Evolutionary conservation across 805 yeast genomes (phyloP).

Genomic region (Ogataea polymorpha): DNA sequence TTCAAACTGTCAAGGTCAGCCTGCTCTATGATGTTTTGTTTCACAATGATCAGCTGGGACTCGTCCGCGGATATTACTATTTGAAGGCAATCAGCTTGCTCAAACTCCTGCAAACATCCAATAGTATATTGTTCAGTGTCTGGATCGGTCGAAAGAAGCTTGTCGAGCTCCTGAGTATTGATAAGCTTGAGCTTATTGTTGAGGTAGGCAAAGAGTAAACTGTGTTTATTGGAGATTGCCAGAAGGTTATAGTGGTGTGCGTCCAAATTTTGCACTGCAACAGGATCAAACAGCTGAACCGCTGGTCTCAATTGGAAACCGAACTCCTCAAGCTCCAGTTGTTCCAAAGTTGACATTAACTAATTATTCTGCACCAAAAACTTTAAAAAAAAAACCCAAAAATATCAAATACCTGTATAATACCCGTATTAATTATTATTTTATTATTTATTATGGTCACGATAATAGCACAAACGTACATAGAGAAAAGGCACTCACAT

Average conservation of each 20-base stretch:
- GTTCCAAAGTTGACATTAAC: conserved; percentile 12
- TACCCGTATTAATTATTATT: neutral
- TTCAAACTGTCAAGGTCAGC: neutral
- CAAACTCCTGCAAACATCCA: neutral
- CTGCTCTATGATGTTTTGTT: conserved; percentile 7
- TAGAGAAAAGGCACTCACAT: conserved; percentile 53
- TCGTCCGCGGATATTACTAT: conserved; percentile 23
- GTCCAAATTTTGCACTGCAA: conserved; percentile 2
- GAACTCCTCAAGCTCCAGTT: conserved; percentile 28
- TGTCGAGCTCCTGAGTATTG: conserved; percentile 17
- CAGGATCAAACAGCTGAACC: conserved; percentile 24
- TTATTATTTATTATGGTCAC: conserved; percentile 3
- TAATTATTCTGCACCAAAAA: neutral
- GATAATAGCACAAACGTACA: conserved; percentile 7
- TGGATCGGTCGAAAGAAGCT: conserved; percentile 14
- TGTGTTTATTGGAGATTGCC: conserved; percentile 20
- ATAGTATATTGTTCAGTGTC: conserved; percentile 6
- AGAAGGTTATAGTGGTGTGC: conserved; percentile 17
- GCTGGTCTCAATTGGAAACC: conserved; percentile 30
- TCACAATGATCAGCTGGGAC: conserved; percentile 15
- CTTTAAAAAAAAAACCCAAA: neutral
- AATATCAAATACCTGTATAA: neutral
- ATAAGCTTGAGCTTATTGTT: conserved; percentile 19
- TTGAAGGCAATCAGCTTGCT: conserved; percentile 14
- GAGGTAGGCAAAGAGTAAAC: conserved; percentile 21